These are phyloP conservation scores for Annulohypoxylon truncatum DNA, from an alignment of 2,329 filamentous ascomycete genomes.

Conservation along the genomic window DNA sequence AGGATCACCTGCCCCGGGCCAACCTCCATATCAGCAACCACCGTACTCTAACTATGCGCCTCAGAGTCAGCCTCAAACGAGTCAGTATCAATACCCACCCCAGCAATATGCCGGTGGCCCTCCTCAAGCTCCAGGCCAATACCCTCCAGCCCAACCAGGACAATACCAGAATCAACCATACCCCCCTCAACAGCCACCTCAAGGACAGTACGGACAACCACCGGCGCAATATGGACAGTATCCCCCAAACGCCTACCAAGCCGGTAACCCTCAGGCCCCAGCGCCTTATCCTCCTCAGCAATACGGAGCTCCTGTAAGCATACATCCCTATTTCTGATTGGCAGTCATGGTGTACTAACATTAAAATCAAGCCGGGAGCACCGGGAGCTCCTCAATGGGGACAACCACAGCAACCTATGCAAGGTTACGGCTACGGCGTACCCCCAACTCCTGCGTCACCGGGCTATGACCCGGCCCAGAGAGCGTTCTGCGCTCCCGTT, in stretches of 20 bases:
- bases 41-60: slow-evolving; percentile 15
- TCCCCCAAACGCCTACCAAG: slow-evolving; percentile 14
- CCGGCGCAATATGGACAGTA: slow-evolving; percentile 20
- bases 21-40: slow-evolving; percentile 23
- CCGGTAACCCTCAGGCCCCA: slow-evolving; percentile 12
- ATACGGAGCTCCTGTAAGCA: slow-evolving; percentile 24
- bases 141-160: slow-evolving; percentile 7
- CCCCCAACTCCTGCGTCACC: slow-evolving; percentile 28
- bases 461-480: slow-evolving; percentile 31
- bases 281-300: slow-evolving; percentile 22
- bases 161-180: slow-evolving; percentile 28
- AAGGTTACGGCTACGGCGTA: slow-evolving; percentile 28
- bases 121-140: slow-evolving; percentile 17
- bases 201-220: slow-evolving; percentile 25
- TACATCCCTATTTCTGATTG: not conserved
- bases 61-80: slow-evolving; percentile 13
- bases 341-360: not conserved
- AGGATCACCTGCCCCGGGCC: slow-evolving; percentile 13
- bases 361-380: not conserved
- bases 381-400: slow-evolving; percentile 14
- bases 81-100: slow-evolving; percentile 25
- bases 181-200: slow-evolving; percentile 17
- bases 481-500: slow-evolving; percentile 37
- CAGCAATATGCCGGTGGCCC: slow-evolving; percentile 19
- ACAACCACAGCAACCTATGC: slow-evolving; percentile 9